phyloP scores from a whole-genome alignment of 1,284 basidiomycete genomes.

The Wolfiporia cocos region DNA sequence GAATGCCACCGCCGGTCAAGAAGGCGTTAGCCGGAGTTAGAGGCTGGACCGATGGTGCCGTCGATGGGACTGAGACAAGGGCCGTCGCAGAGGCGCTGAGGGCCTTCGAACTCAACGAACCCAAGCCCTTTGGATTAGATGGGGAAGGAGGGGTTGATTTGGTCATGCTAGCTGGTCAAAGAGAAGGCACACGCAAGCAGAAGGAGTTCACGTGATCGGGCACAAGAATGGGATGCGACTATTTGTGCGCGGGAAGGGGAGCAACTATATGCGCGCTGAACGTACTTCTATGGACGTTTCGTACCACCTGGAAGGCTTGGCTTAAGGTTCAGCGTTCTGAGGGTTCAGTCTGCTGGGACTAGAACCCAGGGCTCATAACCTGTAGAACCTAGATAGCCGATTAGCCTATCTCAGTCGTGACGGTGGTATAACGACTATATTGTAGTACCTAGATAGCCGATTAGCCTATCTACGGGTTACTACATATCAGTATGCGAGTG shows the following conservation, averaged over 20 bases:
- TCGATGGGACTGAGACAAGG: no score
- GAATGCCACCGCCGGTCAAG: neutral
- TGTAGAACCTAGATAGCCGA: constrained; percentile 2
- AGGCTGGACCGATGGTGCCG: neutral
- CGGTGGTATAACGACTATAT: neutral
- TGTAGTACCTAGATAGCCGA: neutral
- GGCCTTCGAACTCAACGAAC: no score
- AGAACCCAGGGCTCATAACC: constrained; percentile 8
- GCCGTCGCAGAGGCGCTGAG: no score
- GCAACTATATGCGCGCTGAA: no score
- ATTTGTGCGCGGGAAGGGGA: no score
- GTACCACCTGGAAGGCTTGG: no score
- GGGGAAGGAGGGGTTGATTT: neutral
- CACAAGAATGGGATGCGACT: no score
- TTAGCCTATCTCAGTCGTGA: neutral
- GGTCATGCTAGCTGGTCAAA: neutral
- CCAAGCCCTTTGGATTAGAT: neutral
- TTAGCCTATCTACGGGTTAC: no score
- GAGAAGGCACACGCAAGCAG: no score
- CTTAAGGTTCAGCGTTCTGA: neutral
- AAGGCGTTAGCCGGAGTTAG: neutral
- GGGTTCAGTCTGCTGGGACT: constrained; percentile 1
- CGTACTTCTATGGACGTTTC: no score
- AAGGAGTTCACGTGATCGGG: no score
- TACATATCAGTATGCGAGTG: neutral